Conservation (phyloP, 768 basidiomycete species). For the Pulveroboletus sp. region DNA sequence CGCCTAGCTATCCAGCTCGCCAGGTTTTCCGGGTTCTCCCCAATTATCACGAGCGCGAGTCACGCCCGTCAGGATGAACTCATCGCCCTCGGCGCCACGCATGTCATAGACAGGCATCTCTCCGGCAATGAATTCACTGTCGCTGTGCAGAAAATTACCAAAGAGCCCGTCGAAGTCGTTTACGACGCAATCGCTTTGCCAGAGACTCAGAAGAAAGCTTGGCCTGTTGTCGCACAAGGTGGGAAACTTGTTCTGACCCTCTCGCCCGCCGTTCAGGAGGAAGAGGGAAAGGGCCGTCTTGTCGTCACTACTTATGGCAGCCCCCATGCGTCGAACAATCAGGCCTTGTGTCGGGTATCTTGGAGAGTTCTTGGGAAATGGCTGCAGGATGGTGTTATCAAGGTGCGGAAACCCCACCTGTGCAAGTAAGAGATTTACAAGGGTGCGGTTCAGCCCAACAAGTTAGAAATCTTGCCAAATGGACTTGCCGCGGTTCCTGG, state of each 20-base stretch:
- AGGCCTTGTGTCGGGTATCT: constrained; percentile 9
- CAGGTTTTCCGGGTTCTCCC: constrained; percentile 36
- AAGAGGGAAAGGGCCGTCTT: constrained; percentile 17
- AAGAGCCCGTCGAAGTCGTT: constrained; percentile 15
- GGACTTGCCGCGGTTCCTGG: constrained; percentile 38
- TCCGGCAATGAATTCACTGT: constrained; percentile 11
- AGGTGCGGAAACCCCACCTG: constrained; percentile 10
- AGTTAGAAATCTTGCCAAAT: constrained; percentile 38
- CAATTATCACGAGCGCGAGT: constrained; percentile 40
- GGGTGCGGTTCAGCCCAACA: constrained; percentile 32
- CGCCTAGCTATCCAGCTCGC: constrained; percentile 38
- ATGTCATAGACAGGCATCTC: constrained; percentile 35
- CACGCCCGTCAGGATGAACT: constrained; percentile 28
- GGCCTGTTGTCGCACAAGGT: constrained; percentile 29
- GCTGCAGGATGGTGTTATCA: constrained; percentile 25
- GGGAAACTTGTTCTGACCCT: constrained; percentile 34
- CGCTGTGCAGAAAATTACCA: constrained; percentile 26
- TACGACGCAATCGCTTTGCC: constrained; percentile 33
- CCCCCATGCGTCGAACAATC: constrained; percentile 20
- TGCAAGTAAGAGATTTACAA: not conserved
- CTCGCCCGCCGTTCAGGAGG: constrained; percentile 20
- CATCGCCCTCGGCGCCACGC: constrained; percentile 38
- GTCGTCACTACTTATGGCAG: constrained; percentile 23
- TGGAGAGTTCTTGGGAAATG: constrained; percentile 25
- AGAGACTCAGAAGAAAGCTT: constrained; percentile 35